These are phyloP conservation scores for Apiotrichum veenhuisii DNA, from an alignment of 1,284 basidiomycete species.

Conservation along the genomic window DNA sequence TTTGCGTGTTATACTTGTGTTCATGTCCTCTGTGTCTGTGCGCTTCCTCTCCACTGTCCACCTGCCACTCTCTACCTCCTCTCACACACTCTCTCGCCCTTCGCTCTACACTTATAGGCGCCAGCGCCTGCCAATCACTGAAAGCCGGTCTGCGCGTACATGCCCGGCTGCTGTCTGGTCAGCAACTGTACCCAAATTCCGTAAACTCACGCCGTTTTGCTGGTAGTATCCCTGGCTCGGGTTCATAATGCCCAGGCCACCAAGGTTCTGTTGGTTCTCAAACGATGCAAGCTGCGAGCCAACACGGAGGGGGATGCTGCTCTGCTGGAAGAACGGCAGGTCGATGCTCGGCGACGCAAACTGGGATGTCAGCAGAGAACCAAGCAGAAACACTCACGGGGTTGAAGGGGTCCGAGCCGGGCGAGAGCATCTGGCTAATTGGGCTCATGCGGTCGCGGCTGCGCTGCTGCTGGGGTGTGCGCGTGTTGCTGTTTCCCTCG, in stretches of 20 bases:
- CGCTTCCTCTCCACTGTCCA: no score
- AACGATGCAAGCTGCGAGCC: slow-evolving; percentile 29
- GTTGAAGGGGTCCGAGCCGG: slow-evolving; percentile 50
- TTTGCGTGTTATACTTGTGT: background rate
- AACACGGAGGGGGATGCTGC: slow-evolving; percentile 25
- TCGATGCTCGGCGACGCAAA: slow-evolving; percentile 44
- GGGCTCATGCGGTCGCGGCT: slow-evolving; percentile 37
- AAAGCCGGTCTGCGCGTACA: slow-evolving; percentile 21
- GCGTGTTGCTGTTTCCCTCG: slow-evolving; percentile 23
- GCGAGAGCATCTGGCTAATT: slow-evolving; percentile 45
- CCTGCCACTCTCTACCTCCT: background rate
- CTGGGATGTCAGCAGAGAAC: no score
- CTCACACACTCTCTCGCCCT: background rate
- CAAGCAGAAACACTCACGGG: slow-evolving; percentile 13
- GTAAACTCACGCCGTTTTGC: slow-evolving; percentile 9
- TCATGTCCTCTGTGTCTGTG: background rate
- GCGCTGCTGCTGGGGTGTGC: slow-evolving; percentile 35
- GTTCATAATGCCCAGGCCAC: slow-evolving; percentile 44
- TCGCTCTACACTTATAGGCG: background rate
- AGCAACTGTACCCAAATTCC: background rate
- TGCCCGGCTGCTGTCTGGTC: slow-evolving; percentile 14
- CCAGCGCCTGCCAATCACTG: slow-evolving; percentile 8
- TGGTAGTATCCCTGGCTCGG: slow-evolving; percentile 18
- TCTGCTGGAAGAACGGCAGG: slow-evolving; percentile 31
- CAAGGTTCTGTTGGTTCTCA: slow-evolving; percentile 43